Base-by-base conservation (phyloP, 371 early-diverging fungal genomes). In the Mucor racemosus region DNA sequence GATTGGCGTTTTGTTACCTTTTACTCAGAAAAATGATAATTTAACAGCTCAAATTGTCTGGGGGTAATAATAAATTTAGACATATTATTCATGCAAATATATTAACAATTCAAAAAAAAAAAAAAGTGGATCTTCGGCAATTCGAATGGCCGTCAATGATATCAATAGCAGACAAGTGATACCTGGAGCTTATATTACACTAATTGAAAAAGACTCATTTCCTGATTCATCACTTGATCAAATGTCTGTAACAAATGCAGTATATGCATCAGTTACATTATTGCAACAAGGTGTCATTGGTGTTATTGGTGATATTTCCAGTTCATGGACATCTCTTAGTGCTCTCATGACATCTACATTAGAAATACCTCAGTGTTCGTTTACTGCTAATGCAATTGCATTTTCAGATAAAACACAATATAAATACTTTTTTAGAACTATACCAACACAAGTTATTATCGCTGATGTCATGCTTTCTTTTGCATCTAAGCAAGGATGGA, bases 121-220 rank as follows among this genome's bases (percentile, higher is more conserved):
- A 42, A 40, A 60, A 87, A 26, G 88, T 62, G 88, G 88, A n/a
- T 77, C 84, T 11, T 87, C 88, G 4, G 88, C 88, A 3, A 85
- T 87, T 38, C 82, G 88, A 44, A 73, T 87, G 74, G 88, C 88
- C 17, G 81, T 76, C 5, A 79, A 81, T 58, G 84, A 87, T 66
- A 87, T 87, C 63, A 87, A 87, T 69, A 76, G 69, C 19, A 71
- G 75, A 50, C 76, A 77, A 26, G 46, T 84, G 38, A 87, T 87
- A 26, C 85, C 86, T 8, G 84, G 83, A 8, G 88, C 86, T 14
- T 87, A 81, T 48, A 76, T 87, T 31, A 84, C 85, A 2, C 26
- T 87, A 56, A 84, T 87, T n/a, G 81, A 85, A 64, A 86, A 85
- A 57, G 88, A 87, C 46, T 87, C 88, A 4, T 87, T 80, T 71